Base-by-base conservation (phyloP, 257 asterid species). In the Jasminum sambac region DNA sequence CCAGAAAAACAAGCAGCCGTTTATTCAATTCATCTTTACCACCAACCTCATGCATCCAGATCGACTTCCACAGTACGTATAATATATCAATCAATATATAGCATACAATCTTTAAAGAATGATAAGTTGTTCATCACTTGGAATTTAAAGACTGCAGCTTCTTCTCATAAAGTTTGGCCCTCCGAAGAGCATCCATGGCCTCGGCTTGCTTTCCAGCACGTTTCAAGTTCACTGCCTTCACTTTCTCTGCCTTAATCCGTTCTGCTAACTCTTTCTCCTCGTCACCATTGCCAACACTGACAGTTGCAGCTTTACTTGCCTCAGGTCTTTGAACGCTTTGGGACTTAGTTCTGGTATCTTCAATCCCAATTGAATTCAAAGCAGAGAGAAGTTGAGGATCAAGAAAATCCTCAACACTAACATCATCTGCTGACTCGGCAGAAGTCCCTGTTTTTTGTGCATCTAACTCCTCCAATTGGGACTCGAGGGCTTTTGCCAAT, bases 341-440 rank as follows among this genome's bases (percentile, higher is more conserved):
- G 37, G 83, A 39, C 76, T 66, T 77, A 25, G 78, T 2, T 43
- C 26, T 67, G 58, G 50, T 71, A 16, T 80, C 86, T 43, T 77
- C 86, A 63, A 92, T 67, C 30, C 98, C 98, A 41, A 92, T 81
- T 38, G 92, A 87, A 59, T 82, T 91, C 84, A 92, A 79, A 58
- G 96, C 96, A 24, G 96, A 90, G 78, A 90, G 43, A 71, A 92
- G 96, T 72, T 86, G 95, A 81, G 96, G 98, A 78, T 92, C 98
- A 8, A 92, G 98, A 68, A 88, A 90, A 84, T 90, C 95, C 82
- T 88, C 96, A 19, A 89, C 79, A 52, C 67, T 73, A 50, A 80
- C 90, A 71, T 75, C 89, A 43, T 78, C 90, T 30, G 59, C 78
- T 11, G 79, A 71, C 75, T 74, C 87, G 23, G 67, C 77, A 44